phyloP scores from a whole-genome alignment of 2,329 filamentous ascomycete species.

The Remersonia thermophila region DNA sequence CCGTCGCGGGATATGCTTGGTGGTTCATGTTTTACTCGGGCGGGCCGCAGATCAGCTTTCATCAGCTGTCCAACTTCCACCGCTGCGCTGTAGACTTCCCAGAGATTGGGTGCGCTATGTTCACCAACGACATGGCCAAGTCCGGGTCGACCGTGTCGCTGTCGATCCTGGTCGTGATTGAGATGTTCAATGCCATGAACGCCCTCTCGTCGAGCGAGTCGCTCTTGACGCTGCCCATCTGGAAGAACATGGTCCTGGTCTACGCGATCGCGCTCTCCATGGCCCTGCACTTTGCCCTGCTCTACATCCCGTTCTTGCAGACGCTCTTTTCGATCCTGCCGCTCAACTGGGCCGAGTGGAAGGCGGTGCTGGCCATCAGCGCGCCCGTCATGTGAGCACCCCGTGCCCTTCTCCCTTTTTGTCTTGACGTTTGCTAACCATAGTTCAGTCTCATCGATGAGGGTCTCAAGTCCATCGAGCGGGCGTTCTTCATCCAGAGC shows the following conservation, averaged over 20 bases:
- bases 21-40: constrained; percentile 96
- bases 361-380: constrained; percentile 79
- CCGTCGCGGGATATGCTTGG: constrained; percentile 97
- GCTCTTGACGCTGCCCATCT: constrained; percentile 83
- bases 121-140: constrained; percentile 72
- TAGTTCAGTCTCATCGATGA: constrained; percentile 63
- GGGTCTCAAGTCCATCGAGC: constrained; percentile 65
- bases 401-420: neutral
- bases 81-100: constrained; percentile 76
- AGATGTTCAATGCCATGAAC: constrained; percentile 99
- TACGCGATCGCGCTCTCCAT: constrained; percentile 90
- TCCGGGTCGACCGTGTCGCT: constrained; percentile 87
- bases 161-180: constrained; percentile 87
- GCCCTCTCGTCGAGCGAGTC: constrained; percentile 92
- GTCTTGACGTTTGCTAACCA: constrained; percentile 15
- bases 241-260: constrained; percentile 97
- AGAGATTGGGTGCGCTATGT: constrained; percentile 86
- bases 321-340: constrained; percentile 82
- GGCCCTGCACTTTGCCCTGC: constrained; percentile 83
- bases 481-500: constrained; percentile 49
- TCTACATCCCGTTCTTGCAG: constrained; percentile 87
- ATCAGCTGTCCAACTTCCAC: constrained; percentile 86
- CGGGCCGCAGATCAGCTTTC: constrained; percentile 85
- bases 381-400: constrained; percentile 76
- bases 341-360: constrained; percentile 77